Evolutionary conservation across 169 alveolate genomes (phyloP).

Genomic region (Fabrea salina): DNA sequence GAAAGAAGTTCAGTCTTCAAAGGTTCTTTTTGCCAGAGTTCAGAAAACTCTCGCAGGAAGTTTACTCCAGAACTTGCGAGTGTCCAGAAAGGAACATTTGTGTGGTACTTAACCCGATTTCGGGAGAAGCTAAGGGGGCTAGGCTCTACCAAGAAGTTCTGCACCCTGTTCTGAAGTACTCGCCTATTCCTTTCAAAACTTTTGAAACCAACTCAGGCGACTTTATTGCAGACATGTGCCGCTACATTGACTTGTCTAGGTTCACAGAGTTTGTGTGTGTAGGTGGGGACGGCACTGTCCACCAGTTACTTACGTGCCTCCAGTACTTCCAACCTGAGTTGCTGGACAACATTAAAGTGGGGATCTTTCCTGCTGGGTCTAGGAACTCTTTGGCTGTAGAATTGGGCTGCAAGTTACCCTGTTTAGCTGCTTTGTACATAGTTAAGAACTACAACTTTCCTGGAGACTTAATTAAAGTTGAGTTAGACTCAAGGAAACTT

Average conservation of each 20-base stretch:
- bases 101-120: neutral
- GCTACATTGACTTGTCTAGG: neutral
- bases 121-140: neutral
- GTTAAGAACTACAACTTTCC: neutral
- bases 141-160: neutral
- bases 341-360: neutral
- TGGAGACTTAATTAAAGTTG: neutral
- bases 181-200: neutral
- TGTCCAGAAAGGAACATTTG: too few species aligned
- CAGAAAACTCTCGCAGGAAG: too few species aligned
- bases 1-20: too few species aligned
- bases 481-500: neutral
- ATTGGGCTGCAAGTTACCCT: neutral
- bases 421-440: neutral
- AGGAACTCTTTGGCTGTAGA: neutral
- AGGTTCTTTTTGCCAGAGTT: too few species aligned
- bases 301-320: neutral
- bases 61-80: too few species aligned
- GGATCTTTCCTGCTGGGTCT: conserved; percentile 16
- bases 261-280: conserved; percentile 21
- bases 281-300: conserved; percentile 25
- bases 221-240: neutral
- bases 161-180: neutral
- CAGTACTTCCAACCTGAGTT: neutral
- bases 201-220: neutral